Conservation (phyloP, 164 flowering plant genomes). For the Sedum album region DNA sequence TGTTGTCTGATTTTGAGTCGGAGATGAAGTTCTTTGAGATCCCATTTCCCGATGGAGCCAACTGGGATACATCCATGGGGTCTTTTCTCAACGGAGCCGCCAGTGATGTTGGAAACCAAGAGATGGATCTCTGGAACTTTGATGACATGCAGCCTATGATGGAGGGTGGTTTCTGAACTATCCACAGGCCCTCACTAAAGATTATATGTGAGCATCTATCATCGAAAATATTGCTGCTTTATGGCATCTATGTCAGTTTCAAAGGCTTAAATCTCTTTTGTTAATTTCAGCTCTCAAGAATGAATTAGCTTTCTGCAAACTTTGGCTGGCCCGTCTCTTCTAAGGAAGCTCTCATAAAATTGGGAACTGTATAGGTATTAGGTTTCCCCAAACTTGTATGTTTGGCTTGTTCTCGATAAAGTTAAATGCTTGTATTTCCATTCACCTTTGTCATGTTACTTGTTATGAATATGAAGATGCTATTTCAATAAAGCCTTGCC, state of each 20-base stretch:
- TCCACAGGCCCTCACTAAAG: constrained; percentile 27
- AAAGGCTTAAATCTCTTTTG: not conserved
- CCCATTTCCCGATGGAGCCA: constrained; percentile 51
- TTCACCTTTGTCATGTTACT: constrained; percentile 14
- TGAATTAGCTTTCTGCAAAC: not conserved
- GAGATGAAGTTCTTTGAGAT: constrained; percentile 61
- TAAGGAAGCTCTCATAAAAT: constrained; percentile 11
- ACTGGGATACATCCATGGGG: constrained; percentile 60
- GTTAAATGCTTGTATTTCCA: constrained; percentile 2
- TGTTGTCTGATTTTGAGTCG: constrained; percentile 62
- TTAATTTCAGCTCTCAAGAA: constrained; percentile 4
- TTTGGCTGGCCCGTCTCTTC: constrained; percentile 8
- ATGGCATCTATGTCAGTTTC: not conserved
- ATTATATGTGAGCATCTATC: constrained; percentile 35
- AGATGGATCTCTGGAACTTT: constrained; percentile 77
- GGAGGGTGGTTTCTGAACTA: constrained; percentile 45
- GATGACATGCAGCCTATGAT: constrained; percentile 48
- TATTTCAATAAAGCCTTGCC: not conserved
- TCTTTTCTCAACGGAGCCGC: constrained; percentile 44
- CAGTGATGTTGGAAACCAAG: constrained; percentile 35
- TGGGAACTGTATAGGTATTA: constrained; percentile 20
- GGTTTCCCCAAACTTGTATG: constrained; percentile 9
- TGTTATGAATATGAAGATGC: not conserved
- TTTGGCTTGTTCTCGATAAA: constrained; percentile 10
- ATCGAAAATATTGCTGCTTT: not conserved